Base-by-base conservation (phyloP, 2,329 filamentous ascomycete species). In the Talaromyces verruculosus region DNA sequence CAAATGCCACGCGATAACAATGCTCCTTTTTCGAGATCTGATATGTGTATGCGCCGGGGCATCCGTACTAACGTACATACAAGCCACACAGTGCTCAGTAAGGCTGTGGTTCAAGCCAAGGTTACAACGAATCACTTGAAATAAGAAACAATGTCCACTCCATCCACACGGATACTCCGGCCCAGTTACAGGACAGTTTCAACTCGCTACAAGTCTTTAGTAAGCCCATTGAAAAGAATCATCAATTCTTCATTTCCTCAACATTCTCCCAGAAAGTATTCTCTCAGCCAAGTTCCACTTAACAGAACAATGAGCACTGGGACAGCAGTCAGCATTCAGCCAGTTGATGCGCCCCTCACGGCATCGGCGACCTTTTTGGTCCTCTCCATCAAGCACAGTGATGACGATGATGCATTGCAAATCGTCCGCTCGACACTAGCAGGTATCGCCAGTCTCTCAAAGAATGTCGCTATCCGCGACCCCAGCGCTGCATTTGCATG, bases 391-490 rank as follows among this genome's bases (percentile, higher is more conserved):
- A 77, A 72, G 5, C 68, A 53, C 3, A 51, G 47, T 45, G 69
- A 67, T 1, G 69, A 67, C 1, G 71, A 76, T 0, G 68, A 77
- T 5, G 76, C 83, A 3, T 71, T 79, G 65, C 65, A 71, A 11
- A 83, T 73, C 0, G 78, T 84, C 5, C 81, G 82, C 41, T 81
- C 80, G 6, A 74, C 78, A 0, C 71, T 87, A 3, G 77, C 84
- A 5, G 73, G 75, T 22, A 69, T 86, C 55, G 74, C 75, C 37
- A 79, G 77, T 62, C 77, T 87, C 8, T 72, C 79, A 49, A 87
- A 87, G 69, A 87, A 84, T 61, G 81, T 87, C 8, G 75, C 82
- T 3, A 81, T 85, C 61, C 84, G 84, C 47, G 81, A 85, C 51
- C 68, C 79, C 2, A 73, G 71, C 13, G 78, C 81, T 19, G 74